Percentiles rank a stretch among this genome's conserved stretches.
phyloP scores from a whole-genome alignment of 306 rosid genomes.

The Astragalus glycyphyllos region DNA sequence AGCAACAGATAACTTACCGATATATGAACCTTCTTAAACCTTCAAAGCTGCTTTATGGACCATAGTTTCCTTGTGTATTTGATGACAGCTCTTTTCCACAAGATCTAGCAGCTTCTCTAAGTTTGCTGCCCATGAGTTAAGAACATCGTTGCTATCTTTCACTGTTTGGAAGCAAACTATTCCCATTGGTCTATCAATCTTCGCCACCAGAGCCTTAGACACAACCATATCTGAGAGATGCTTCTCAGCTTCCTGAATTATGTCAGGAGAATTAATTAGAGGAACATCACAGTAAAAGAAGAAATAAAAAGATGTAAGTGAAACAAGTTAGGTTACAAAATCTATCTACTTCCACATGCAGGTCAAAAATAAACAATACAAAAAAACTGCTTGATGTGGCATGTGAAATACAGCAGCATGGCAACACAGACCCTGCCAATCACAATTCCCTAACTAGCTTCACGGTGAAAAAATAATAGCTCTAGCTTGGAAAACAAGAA shows the following conservation, averaged over 20 bases:
- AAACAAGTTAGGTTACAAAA: not conserved
- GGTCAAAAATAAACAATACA: constrained; percentile 21
- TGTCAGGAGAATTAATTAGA: constrained; percentile 8
- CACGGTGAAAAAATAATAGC: not conserved
- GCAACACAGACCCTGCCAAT: constrained; percentile 5
- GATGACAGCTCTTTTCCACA: constrained; percentile 97
- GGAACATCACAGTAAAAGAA: not conserved
- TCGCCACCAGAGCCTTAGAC: constrained; percentile 88
- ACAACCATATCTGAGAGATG: constrained; percentile 99
- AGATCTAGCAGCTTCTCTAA: constrained; percentile 96
- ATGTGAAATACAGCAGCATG: constrained; percentile 25
- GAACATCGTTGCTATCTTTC: constrained; percentile 86
- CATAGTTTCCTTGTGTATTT: constrained; percentile 97
- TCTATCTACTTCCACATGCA: constrained; percentile 24
- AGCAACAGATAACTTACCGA: constrained; percentile 32
- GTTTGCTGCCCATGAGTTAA: constrained; percentile 90
- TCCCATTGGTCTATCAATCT: constrained; percentile 93
- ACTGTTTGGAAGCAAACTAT: constrained; percentile 82
- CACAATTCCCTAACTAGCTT: constrained; percentile 1
- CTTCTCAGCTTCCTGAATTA: constrained; percentile 87
- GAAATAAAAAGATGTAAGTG: constrained; percentile 14
- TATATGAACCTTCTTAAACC: constrained; percentile 47
- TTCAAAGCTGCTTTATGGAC: constrained; percentile 85
- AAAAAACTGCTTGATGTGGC: not conserved
- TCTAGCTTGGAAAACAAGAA: constrained; percentile 7